Percentiles rank a stretch among this genome's conserved stretches.
phyloP scores from a whole-genome alignment of 1,139 yeast species.

The Pneumocystis murina region DNA sequence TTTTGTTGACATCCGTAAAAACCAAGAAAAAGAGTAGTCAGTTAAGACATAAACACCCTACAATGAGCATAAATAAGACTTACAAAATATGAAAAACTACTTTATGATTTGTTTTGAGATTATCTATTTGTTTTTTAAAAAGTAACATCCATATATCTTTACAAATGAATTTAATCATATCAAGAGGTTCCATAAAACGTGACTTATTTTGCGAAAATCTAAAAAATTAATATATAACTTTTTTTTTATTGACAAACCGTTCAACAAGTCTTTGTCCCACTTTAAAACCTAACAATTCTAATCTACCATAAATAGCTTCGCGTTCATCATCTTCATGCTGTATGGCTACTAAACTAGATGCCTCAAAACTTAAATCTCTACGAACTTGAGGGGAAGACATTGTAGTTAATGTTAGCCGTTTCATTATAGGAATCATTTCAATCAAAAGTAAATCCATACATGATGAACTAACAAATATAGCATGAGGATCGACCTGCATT shows the following conservation, averaged over 20 bases:
- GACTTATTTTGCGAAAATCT: slow-evolving; percentile 41
- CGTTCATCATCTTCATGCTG: slow-evolving; percentile 9
- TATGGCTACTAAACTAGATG: slow-evolving; percentile 6
- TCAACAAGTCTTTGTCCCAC: slow-evolving; percentile 67
- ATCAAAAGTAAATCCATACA: slow-evolving; percentile 49
- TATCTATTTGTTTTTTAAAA: slow-evolving; percentile 79
- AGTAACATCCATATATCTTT: slow-evolving; percentile 77
- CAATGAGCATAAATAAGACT: background rate
- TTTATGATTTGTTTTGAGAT: slow-evolving; percentile 78
- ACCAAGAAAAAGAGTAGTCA: slow-evolving; percentile 47
- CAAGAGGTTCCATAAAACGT: slow-evolving; percentile 46
- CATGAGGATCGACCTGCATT: slow-evolving; percentile 15
- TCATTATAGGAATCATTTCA: slow-evolving; percentile 60
- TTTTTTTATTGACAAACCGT: slow-evolving; percentile 9
- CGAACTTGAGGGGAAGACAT: slow-evolving; percentile 19
- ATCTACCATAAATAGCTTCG: slow-evolving; percentile 45
- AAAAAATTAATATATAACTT: background rate
- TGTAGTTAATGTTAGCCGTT: slow-evolving; percentile 28
- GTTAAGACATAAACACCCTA: slow-evolving; percentile 59
- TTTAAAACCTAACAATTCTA: slow-evolving; percentile 56
- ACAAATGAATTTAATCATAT: slow-evolving; percentile 81
- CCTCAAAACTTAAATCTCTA: slow-evolving; percentile 11
- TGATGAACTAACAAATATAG: slow-evolving; percentile 30
- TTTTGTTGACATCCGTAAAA: slow-evolving; percentile 41
- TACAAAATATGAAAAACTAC: slow-evolving; percentile 23